phyloP scores from a whole-genome alignment of 345 rosid genomes.

The Salix udensis region DNA sequence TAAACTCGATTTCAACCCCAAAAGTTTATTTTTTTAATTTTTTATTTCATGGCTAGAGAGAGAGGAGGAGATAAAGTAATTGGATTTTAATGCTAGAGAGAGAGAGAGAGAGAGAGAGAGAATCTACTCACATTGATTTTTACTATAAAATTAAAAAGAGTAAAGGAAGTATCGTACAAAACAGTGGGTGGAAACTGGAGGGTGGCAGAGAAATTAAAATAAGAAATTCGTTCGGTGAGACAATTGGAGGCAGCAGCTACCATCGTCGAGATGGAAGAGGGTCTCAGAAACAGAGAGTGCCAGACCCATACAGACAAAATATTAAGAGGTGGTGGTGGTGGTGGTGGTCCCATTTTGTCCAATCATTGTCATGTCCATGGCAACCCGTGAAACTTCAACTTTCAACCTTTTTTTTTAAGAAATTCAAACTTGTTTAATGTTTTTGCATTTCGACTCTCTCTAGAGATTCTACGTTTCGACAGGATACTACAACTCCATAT shows the following conservation, averaged over 20 bases:
- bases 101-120: too few species aligned
- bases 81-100: too few species aligned
- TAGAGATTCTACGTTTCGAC: background rate
- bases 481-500: background rate
- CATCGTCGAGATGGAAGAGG: background rate
- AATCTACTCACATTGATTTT: too few species aligned
- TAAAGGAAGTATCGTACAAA: background rate
- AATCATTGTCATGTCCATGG: background rate
- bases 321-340: background rate
- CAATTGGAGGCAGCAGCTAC: background rate
- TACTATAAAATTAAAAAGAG: too few species aligned
- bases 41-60: too few species aligned
- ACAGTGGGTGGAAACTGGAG: background rate
- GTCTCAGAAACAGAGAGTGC: background rate
- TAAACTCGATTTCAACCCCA: too few species aligned
- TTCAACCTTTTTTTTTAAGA: background rate
- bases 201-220: background rate
- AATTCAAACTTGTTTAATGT: background rate
- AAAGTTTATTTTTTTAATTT: too few species aligned
- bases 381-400: constrained; percentile 10
- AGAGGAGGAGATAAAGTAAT: too few species aligned
- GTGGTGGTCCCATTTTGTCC: constrained; percentile 1
- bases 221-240: background rate
- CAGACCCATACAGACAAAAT: background rate
- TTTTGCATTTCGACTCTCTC: background rate